Conservation (phyloP, 768 basidiomycete species). For the Amanita muscaria region DNA sequence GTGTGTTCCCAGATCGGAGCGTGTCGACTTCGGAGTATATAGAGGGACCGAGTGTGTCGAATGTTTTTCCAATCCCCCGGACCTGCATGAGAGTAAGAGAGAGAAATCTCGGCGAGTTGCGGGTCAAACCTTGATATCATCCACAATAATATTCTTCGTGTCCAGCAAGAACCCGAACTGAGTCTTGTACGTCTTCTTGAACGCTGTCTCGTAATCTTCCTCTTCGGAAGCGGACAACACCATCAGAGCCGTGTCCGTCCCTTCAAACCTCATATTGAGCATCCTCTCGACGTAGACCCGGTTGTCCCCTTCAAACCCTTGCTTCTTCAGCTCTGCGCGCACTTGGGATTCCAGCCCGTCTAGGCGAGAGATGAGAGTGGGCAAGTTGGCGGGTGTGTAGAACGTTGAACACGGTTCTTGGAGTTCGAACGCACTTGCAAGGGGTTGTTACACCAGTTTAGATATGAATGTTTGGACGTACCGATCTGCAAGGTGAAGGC, state of each 20-base stretch:
- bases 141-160: slow-evolving; percentile 74
- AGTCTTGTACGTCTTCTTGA: slow-evolving; percentile 69
- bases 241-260: slow-evolving; percentile 91
- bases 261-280: slow-evolving; percentile 90
- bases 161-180: slow-evolving; percentile 92
- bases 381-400: slow-evolving; percentile 52
- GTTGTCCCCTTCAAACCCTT: slow-evolving; percentile 73
- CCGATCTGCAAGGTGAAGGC: slow-evolving; percentile 83
- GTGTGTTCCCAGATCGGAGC: slow-evolving; percentile 29
- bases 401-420: slow-evolving; percentile 87
- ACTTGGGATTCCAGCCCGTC: slow-evolving; percentile 62
- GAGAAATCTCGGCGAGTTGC: neutral
- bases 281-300: slow-evolving; percentile 72
- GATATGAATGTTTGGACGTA: too few species aligned
- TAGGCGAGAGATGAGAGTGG: slow-evolving; percentile 51
- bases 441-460: neutral
- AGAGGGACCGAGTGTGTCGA: slow-evolving; percentile 69
- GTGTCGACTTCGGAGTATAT: slow-evolving; percentile 66
- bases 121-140: slow-evolving; percentile 71
- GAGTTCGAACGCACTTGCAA: slow-evolving; percentile 78
- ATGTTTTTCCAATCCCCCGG: slow-evolving; percentile 86
- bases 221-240: slow-evolving; percentile 41
- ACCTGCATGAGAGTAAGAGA: slow-evolving; percentile 36
- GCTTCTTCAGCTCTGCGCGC: slow-evolving; percentile 53
- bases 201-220: slow-evolving; percentile 73